These are phyloP conservation scores for Tilletia caries DNA, from an alignment of 1,284 basidiomycete genomes.

Conservation along the genomic window DNA sequence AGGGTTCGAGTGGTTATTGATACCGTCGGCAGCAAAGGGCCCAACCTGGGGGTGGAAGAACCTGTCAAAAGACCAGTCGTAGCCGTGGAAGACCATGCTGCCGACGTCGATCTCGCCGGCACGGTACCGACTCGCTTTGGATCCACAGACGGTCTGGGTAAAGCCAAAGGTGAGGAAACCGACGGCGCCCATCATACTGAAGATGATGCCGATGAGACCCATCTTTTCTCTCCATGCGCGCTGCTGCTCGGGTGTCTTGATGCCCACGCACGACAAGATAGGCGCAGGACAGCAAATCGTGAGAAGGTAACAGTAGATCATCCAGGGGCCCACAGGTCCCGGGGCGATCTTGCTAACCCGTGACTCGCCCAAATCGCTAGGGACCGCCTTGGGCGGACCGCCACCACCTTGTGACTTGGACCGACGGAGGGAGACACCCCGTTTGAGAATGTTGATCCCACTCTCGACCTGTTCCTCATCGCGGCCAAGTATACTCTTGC, in stretches of 20 bases:
- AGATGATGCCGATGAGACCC: slow-evolving; percentile 79
- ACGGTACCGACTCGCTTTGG: slow-evolving; percentile 73
- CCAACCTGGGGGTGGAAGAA: slow-evolving; percentile 58
- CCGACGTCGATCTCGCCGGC: slow-evolving; percentile 72
- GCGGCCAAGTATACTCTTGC: slow-evolving; percentile 51
- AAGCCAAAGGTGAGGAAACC: slow-evolving; percentile 99
- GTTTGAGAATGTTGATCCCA: slow-evolving; percentile 52
- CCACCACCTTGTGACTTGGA: slow-evolving; percentile 31
- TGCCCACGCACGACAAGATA: slow-evolving; percentile 61
- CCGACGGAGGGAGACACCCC: slow-evolving; percentile 49
- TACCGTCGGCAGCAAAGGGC: slow-evolving; percentile 55
- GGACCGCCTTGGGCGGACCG: slow-evolving; percentile 33
- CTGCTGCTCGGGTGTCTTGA: slow-evolving; percentile 86
- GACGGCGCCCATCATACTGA: slow-evolving; percentile 79
- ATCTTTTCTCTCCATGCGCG: slow-evolving; percentile 98
- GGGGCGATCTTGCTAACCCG: slow-evolving; percentile 43
- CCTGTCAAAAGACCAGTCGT: slow-evolving; percentile 81
- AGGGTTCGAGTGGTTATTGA: slow-evolving; percentile 77
- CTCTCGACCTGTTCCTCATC: slow-evolving; percentile 52
- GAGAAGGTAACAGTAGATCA: slow-evolving; percentile 86
- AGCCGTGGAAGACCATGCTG: slow-evolving; percentile 80
- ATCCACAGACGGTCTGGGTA: slow-evolving; percentile 86
- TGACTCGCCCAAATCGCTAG: slow-evolving; percentile 34
- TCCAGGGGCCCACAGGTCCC: slow-evolving; percentile 89
- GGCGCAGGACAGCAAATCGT: slow-evolving; percentile 79